A percentile compares a stretch with the other conserved stretches of the same genome.
Evolutionary conservation across 164 flowering plant species (phyloP).

Genomic region (Vitis rotundifolia): DNA sequence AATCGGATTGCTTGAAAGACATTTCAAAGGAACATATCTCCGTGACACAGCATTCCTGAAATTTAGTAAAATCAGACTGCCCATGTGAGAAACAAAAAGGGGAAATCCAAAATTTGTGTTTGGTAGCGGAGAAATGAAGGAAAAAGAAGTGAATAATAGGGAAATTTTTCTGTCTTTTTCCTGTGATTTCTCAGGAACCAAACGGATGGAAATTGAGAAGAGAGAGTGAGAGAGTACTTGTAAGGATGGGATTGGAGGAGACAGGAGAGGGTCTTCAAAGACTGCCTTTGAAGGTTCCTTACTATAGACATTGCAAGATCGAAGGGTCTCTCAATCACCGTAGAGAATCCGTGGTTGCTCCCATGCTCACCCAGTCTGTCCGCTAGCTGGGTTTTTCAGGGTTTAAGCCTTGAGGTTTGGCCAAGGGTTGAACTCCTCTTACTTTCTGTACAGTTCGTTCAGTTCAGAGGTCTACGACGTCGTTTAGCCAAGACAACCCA

Average conservation of each 20-base stretch:
- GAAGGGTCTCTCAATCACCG: too few species aligned
- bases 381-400: conserved; percentile 1
- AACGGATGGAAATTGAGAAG: background rate
- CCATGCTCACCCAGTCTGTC: background rate
- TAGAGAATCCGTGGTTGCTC: background rate
- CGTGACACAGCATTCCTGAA: conserved; percentile 23
- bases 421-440: background rate
- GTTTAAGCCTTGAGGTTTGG: conserved; percentile 8
- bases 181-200: background rate
- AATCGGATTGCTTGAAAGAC: conserved; percentile 21
- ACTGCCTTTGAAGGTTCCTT: conserved; percentile 36
- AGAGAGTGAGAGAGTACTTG: conserved; percentile 17
- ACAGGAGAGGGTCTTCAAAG: conserved; percentile 31
- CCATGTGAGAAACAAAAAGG: background rate
- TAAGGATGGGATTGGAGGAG: conserved; percentile 25
- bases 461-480: too few species aligned
- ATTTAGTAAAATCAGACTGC: background rate
- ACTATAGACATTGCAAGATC: conserved; percentile 31
- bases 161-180: background rate
- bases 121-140: background rate
- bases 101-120: background rate
- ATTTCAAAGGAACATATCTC: conserved; percentile 13
- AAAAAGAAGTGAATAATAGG: background rate
- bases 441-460: too few species aligned
- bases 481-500: too few species aligned